Base-by-base conservation (phyloP, 768 basidiomycete species). In the Boletus rubroflammeus region DNA sequence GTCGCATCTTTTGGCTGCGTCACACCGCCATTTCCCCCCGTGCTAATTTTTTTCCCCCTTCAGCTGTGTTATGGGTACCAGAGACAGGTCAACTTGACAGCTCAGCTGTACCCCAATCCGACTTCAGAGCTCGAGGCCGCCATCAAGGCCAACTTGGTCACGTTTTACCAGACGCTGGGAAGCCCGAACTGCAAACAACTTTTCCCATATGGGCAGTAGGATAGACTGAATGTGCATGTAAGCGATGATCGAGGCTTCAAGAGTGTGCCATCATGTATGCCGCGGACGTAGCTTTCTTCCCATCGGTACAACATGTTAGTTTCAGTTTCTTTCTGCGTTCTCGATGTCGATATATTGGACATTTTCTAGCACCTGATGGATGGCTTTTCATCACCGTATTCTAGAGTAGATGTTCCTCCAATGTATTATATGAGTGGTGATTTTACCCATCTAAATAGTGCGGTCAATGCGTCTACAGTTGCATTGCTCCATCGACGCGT, bases 111-210 rank as follows among this genome's bases (percentile, higher is more conserved):
- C 45, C 62, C 64, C 4, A 25, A 65, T 8, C 65, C 65, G 28
- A 57, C 52, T 2, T 9, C 55, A 3, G 60, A 65, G 9, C 65
- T 66, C 21, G 43, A 51, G 40, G 5, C 54, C 0, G 63, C 63
- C 39, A 66, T 67, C 65, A 67, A 55, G 47, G 54, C 47, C 23
- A 68, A 60, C 25, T 25, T 66, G 44, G 26, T 38, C 36, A 63
- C 58, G 17, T 54, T 66, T 9, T 57, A 58, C 43, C 6, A 59
- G 39, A 38, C 44, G 13, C 26, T 65, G 32, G 10, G 14, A 15
- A 39, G 62, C 3, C 29, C 58, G 10, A 38, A 6, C 6, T 65
- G 65, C 36, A 6, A 52, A 19, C 59, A 59, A 21, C 19, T 59
- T 23, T 64, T 57, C 34, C 65, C 60, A 2, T 62, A n/a, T 4